Conservation (phyloP, 306 rosid genomes). For the Vicia sativa region DNA sequence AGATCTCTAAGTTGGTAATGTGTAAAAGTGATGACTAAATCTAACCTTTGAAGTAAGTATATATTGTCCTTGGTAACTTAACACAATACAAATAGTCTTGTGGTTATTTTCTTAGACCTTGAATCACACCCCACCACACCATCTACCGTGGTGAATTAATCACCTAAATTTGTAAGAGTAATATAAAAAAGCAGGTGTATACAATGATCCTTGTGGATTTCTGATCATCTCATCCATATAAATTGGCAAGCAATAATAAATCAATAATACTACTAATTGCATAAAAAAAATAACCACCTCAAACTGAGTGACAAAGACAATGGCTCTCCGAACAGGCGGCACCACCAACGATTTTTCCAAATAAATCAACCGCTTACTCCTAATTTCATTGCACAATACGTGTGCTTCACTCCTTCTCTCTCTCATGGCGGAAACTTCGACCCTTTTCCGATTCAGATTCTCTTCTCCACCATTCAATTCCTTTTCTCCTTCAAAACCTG, state of each 20-base stretch:
- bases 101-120: too few species aligned
- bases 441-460: constrained; percentile 48
- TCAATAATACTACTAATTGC: neutral
- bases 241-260: neutral
- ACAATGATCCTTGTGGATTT: neutral
- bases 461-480: constrained; percentile 37
- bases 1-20: too few species aligned
- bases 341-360: neutral
- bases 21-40: too few species aligned
- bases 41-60: too few species aligned
- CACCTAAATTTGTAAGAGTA: too few species aligned
- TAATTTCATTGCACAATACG: constrained; percentile 30
- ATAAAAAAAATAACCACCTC: neutral
- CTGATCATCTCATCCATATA: neutral
- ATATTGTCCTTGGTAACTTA: too few species aligned
- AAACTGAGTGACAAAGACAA: neutral
- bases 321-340: constrained; percentile 22
- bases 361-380: neutral
- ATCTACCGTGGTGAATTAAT: too few species aligned
- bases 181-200: neutral
- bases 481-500: constrained; percentile 40
- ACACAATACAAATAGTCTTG: too few species aligned
- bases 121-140: too few species aligned
- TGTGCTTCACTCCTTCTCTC: constrained; percentile 25
- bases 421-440: constrained; percentile 65